Base-by-base conservation (phyloP, 2,329 filamentous ascomycete genomes). In the Rhexocercosporidium sp. region DNA sequence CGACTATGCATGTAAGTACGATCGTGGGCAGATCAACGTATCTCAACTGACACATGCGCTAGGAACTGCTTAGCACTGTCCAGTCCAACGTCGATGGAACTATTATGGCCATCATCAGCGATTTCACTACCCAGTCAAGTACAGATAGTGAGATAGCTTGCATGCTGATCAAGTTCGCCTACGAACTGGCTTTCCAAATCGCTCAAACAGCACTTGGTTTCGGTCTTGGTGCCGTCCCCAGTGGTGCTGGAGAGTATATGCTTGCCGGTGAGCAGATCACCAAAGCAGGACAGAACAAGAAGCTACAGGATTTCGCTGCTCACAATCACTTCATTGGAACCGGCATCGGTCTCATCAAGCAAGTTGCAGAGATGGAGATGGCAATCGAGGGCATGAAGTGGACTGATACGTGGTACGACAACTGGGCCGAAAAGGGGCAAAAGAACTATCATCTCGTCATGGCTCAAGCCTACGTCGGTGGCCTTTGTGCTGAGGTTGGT, bases 141-240 rank as follows among this genome's bases (percentile, higher is more conserved):
- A 57, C 53, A 39, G 53, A 57, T 22, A 39, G 31, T 18, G 53
- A 57, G 25, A 57, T 57, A 11, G 29, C 53, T 39, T 57, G 53
- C 31, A 39, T 39, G 31, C 53, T 57, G 11, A 39, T 57, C 31
- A 57, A 57, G 12, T 57, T 57, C 31, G 53, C n/a, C 4, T 39
- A 57, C 53, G 53, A 57, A 14, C 18, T 57, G n/a, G 31, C 31
- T 22, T 57, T 37, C 9, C 34, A 20, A 12, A 25, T 57, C 53
- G 53, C 25, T 9, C 29, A 37, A 25, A 37, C 53, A 8, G 53
- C 53, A 7, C 31, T 57, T 20, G 18, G 27, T 18, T 57, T 37
- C 20, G 53, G 53, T 25, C 31, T 57, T 11, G 53, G 53, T 57
- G 4, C 53, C 14, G 7, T 57, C 18, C 53, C 53, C n/a, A 14